Conservation (phyloP, 2,329 filamentous ascomycete species). For the Epichloe coenophiala region DNA sequence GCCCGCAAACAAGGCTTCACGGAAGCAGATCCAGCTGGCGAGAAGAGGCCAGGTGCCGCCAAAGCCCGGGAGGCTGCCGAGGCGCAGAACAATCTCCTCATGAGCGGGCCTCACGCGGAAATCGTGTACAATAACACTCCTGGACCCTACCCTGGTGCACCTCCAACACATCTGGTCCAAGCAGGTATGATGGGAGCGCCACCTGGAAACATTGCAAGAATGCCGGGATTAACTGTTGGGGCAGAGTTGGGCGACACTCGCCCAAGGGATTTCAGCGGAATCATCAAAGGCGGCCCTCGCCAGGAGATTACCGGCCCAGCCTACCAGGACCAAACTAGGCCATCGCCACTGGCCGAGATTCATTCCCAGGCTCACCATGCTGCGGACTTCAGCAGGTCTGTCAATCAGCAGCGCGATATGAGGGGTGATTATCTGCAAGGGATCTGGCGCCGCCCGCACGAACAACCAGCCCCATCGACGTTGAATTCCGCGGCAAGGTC, state of each 20-base stretch:
- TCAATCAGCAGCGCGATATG: slow-evolving; percentile 68
- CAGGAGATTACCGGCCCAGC: slow-evolving; percentile 80
- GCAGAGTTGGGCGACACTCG: slow-evolving; percentile 66
- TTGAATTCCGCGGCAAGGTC: slow-evolving; percentile 33
- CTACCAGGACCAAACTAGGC: slow-evolving; percentile 76
- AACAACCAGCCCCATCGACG: slow-evolving; percentile 46
- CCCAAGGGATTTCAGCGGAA: slow-evolving; percentile 68
- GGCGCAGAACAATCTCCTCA: slow-evolving; percentile 47
- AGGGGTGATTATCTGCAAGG: slow-evolving; percentile 68
- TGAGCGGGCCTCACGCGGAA: slow-evolving; percentile 63
- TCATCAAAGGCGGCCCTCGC: slow-evolving; percentile 63
- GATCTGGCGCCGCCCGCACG: slow-evolving; percentile 72
- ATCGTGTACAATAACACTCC: slow-evolving; percentile 76
- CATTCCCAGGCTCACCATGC: slow-evolving; percentile 77
- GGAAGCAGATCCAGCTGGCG: slow-evolving; percentile 86
- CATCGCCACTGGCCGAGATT: slow-evolving; percentile 64
- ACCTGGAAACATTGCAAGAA: slow-evolving; percentile 53
- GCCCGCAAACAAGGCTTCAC: slow-evolving; percentile 96
- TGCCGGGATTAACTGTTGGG: slow-evolving; percentile 74
- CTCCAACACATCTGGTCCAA: slow-evolving; percentile 56
- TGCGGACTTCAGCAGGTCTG: slow-evolving; percentile 76
- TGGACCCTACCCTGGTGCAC: slow-evolving; percentile 49
- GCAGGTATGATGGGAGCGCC: slow-evolving; percentile 55
- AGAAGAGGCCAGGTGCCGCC: slow-evolving; percentile 85
- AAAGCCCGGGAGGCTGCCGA: slow-evolving; percentile 76